Conservation (phyloP, 192 early-diverging fungal species). For the Chytriomyces confervae region DNA sequence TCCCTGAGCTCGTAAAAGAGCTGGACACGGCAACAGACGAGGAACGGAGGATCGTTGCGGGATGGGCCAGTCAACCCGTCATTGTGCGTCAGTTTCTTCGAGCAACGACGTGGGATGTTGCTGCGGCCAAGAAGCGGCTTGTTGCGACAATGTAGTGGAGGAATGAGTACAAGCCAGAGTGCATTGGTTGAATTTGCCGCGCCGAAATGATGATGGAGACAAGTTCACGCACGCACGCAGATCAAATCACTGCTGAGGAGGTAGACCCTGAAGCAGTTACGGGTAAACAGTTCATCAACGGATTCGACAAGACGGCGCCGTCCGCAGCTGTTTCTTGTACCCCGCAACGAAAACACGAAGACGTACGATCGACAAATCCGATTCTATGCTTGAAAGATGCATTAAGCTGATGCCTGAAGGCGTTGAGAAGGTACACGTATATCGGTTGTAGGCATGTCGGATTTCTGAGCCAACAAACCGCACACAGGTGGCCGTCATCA, state of each 20-base stretch:
- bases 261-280: conserved; percentile 77
- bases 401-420: conserved; percentile 49
- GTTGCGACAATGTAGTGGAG: conserved; percentile 77
- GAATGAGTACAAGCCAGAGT: conserved; percentile 49
- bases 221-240: conserved; percentile 40
- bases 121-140: conserved; percentile 63
- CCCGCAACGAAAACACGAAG: conserved; percentile 75
- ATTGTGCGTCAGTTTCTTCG: conserved; percentile 48
- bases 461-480: too few species aligned
- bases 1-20: too few species aligned
- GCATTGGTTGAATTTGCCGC: too few species aligned
- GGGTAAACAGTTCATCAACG: conserved; percentile 85
- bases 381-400: conserved; percentile 77
- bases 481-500: conserved; percentile 63
- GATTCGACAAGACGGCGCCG: conserved; percentile 80
- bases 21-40: too few species aligned
- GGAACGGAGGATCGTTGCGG: too few species aligned
- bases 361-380: conserved; percentile 74
- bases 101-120: conserved; percentile 65
- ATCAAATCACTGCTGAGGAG: conserved; percentile 74
- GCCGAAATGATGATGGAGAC: too few species aligned
- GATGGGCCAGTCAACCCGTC: too few species aligned
- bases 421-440: conserved; percentile 10
- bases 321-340: conserved; percentile 74
- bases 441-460: too few species aligned